Evolutionary conservation across 257 asterid genomes (phyloP), one percentile per base, ranked within the genome.

Genomic region (Buddleja alternifolia): DNA sequence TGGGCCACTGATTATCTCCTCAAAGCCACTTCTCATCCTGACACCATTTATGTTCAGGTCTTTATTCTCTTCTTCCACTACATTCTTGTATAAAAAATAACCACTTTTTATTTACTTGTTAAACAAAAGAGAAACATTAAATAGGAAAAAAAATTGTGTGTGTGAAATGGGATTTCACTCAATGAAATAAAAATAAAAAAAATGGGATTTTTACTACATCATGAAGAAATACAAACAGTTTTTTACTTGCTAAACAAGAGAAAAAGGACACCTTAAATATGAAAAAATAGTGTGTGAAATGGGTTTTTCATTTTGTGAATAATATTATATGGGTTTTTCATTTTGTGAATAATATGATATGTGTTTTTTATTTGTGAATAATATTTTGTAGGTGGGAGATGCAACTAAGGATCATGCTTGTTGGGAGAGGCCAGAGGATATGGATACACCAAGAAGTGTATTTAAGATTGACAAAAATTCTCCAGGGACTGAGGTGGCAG

Each of bases 371-470:
- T n/a, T n/a, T n/a, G 34, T 29, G 5, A 29, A 29, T 29, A 29
- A 1, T 1, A 29, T 29, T 1, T 17, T 37, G 16, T 56, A 92
- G 98, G 98, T 92, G 7, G 98, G 98, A 34, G 97, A 93, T 76
- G 98, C 97, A 8, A 69, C 66, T 3, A 84, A 77, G 69, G 98
- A 93, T 68, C 98, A 93, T 58, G 86, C 94, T 63, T 93, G 98
- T 34, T 93, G 98, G 98, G 98, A 93, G 80, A 90, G 97, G 75
- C 97, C 98, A 0, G 98, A 93, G 82, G 98, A 93, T 44, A 93
- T 93, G 98, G 98, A 93, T 78, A 93, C 98, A 1, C 97, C 98
- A 20, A 90, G 98, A 75, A 93, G 78, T 42, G 98, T 93, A 6
- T 52, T 79, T 54, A 93, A 93, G 84, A 84, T 90, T 37, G 97